Evolutionary conservation across 2,329 filamentous ascomycete species (phyloP), one percentile per base, ranked within the genome.

Genomic region (Calonectria hongkongensis): DNA sequence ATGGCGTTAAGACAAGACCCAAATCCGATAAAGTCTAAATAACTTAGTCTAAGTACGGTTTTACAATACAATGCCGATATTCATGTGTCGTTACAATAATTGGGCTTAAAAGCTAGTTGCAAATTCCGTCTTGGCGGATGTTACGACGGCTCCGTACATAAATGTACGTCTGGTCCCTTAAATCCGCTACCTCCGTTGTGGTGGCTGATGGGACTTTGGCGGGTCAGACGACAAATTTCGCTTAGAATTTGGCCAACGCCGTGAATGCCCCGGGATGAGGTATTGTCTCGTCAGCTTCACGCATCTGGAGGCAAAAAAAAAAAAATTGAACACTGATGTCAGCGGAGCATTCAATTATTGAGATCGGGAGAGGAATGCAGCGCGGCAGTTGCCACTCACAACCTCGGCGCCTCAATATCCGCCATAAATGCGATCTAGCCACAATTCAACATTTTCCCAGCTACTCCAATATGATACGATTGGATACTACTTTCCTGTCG

Each of bases 111-210:
- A 62, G 30, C 28, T 18, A 63, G 28, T 63, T 30, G 25, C 25
- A 41, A 45, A 8, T 21, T 63, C 45, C 16, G 16, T 0, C 2
- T 15, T 12, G 58, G 16, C n/a, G 39, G 21, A 41, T 21, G 58
- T 33, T 10, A 15, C 8, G 39, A 25, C 3, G 33, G 3, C 3
- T 36, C 16, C 27, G 6, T 30, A 21, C 21, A n/a, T 36, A 12
- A n/a, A 27, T 45, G 41, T 39, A 63, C 5, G 25, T 18, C 16
- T 8, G 18, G 36, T 45, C 25, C 15, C 58, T 63, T 63, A 63
- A 63, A 21, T 63, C 58, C 58, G 58, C 39, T 63, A 43, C 36
- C 58, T 63, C 58, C 58, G 58, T 27, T 33, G 3, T 12, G 13
- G 51, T 56, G 51, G 51, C 30, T 39, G n/a, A 8, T 25, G n/a